These are phyloP conservation scores for Pulveroboletus sp. DNA, from an alignment of 768 basidiomycete species.

Conservation along the genomic window DNA sequence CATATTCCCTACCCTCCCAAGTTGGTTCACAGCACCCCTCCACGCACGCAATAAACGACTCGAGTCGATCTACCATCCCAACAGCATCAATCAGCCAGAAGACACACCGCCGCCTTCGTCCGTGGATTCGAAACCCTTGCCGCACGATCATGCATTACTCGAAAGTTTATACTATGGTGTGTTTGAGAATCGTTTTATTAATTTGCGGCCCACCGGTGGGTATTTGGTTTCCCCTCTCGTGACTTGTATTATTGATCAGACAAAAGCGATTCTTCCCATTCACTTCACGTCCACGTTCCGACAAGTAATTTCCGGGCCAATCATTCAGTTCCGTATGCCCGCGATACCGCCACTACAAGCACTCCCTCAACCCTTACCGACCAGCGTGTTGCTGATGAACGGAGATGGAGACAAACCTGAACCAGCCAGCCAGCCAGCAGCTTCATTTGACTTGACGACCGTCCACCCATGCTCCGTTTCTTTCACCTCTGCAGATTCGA, in stretches of 20 bases:
- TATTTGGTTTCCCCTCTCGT: not conserved
- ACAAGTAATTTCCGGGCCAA: constrained; percentile 57
- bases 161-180: constrained; percentile 65
- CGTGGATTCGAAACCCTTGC: constrained; percentile 33
- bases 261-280: constrained; percentile 58
- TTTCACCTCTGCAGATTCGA: constrained; percentile 47
- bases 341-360: constrained; percentile 62
- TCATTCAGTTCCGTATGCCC: constrained; percentile 65
- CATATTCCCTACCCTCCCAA: constrained; percentile 69
- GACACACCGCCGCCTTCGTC: constrained; percentile 31
- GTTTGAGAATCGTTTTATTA: constrained; percentile 69
- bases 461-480: constrained; percentile 46
- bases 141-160: constrained; percentile 67
- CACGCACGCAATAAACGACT: constrained; percentile 47
- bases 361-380: constrained; percentile 29
- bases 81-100: constrained; percentile 38
- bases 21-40: constrained; percentile 73
- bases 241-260: constrained; percentile 5
- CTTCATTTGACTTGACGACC: constrained; percentile 14
- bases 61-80: constrained; percentile 49
- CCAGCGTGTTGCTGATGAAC: constrained; percentile 18
- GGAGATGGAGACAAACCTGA: constrained; percentile 28
- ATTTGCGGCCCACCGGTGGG: constrained; percentile 63
- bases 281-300: constrained; percentile 71
- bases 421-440: constrained; percentile 11